Conservation (phyloP, 805 yeast species). For the Candida caryicola region DNA sequence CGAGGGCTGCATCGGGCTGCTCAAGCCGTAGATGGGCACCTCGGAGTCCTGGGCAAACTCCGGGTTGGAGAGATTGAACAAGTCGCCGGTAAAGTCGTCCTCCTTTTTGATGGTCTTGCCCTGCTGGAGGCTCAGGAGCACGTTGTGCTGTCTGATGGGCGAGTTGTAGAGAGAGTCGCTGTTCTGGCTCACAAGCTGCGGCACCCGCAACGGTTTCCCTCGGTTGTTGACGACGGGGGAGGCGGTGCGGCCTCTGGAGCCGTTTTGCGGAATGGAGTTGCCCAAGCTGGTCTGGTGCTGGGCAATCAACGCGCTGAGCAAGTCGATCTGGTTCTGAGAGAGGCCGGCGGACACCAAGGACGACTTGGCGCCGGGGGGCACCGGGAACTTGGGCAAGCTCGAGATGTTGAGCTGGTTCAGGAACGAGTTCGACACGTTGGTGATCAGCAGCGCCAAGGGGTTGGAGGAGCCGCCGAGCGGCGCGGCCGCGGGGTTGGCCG, state of each 20-base stretch:
- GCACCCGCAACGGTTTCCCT: constrained; percentile 3
- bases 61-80: background rate
- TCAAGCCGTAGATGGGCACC: constrained; percentile 2
- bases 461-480: background rate
- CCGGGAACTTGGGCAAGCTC: constrained; percentile 57
- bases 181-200: constrained; percentile 11
- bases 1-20: constrained; percentile 11
- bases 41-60: background rate
- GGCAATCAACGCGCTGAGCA: constrained; percentile 69
- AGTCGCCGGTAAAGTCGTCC: background rate
- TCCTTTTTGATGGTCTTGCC: background rate
- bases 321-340: constrained; percentile 65
- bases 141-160: constrained; percentile 15
- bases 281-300: constrained; percentile 49
- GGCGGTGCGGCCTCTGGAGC: background rate
- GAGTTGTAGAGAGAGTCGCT: constrained; percentile 7
- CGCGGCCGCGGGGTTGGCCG: background rate
- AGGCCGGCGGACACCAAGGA: constrained; percentile 66
- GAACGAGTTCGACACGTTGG: constrained; percentile 1
- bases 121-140: constrained; percentile 1
- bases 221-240: constrained; percentile 1
- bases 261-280: constrained; percentile 8
- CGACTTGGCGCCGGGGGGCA: constrained; percentile 70
- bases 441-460: background rate
- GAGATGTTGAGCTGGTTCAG: constrained; percentile 27